phyloP scores from a whole-genome alignment of 352 stramenopile genomes.

The Bremia lactucae region DNA sequence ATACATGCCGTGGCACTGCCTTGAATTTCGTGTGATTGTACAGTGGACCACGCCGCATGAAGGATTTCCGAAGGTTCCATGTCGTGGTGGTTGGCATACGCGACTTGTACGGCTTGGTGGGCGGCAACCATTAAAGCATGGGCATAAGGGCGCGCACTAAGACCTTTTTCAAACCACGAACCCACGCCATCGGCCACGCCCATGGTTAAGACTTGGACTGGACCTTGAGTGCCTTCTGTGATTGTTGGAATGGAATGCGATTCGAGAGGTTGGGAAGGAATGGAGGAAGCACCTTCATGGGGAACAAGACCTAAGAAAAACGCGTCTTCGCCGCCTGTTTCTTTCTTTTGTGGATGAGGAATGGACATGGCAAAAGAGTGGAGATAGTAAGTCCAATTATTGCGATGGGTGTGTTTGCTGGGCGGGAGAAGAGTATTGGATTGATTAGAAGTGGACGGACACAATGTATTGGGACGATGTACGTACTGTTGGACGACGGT shows the following conservation, averaged over 20 bases:
- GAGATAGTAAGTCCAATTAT: constrained; percentile 51
- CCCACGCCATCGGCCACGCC: constrained; percentile 93
- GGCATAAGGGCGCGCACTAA: constrained; percentile 66
- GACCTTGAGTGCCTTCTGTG: constrained; percentile 33
- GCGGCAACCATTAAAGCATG: constrained; percentile 71
- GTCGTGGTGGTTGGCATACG: constrained; percentile 44
- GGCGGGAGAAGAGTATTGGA: neutral
- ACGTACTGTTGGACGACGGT: constrained; percentile 30
- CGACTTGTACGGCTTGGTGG: constrained; percentile 49
- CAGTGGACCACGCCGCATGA: constrained; percentile 58
- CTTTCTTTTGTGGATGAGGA: constrained; percentile 60
- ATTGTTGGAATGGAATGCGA: constrained; percentile 10
- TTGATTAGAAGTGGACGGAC: neutral
- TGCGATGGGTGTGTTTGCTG: constrained; percentile 22
- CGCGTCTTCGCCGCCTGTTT: constrained; percentile 85
- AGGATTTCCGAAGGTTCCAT: constrained; percentile 57
- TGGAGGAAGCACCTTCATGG: constrained; percentile 25
- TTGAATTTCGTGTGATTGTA: constrained; percentile 87
- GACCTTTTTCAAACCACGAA: constrained; percentile 91
- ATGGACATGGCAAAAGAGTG: constrained; percentile 70
- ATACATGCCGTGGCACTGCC: constrained; percentile 90
- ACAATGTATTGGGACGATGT: neutral
- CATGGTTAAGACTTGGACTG: constrained; percentile 81
- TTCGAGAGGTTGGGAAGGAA: constrained; percentile 16
- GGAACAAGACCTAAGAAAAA: constrained; percentile 85